Evolutionary conservation across 1,284 basidiomycete species (phyloP), one percentile per base, ranked within the genome.

Genomic region (Naganishia liquefaciens): DNA sequence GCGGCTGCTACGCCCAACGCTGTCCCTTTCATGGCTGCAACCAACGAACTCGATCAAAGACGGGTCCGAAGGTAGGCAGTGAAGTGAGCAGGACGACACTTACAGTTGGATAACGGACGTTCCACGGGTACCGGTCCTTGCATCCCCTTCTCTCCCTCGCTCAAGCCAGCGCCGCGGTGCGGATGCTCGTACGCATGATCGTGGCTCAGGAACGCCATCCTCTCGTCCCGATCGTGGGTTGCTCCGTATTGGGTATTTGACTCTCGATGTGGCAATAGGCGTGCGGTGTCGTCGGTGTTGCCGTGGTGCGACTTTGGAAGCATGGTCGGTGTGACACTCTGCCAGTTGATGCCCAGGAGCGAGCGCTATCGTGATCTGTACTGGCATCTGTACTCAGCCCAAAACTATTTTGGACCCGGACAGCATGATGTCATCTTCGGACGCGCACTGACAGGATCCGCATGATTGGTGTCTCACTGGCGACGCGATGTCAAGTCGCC

Each of bases 111-210:
- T 15, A 49, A 37, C 11, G 57, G 57, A 50, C 49, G 37, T 9
- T 46, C 46, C 57, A 60, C 43, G 21, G 17, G 46, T 19, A 40
- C n/a, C 33, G 46, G 33, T 13, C 33, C 30, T 4, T 28, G 25
- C 17, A n/a, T 7, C 13, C 21, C 40, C 3, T 39, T 13, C 13
- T 21, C 39, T 39, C 19, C 46, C 15, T 60, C 46, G 25, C 57
- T 33, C 21, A 50, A 19, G 11, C 54, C 54, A 9, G 25, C 57
- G 13, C 55, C 55, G 40, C 50, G 57, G 15, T 60, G 57, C 19
- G 57, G 46, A 40, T 60, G 57, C 28, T 60, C 57, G 23, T 60
- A 60, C 10, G 57, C 57, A 33, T 60, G 57, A 37, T 60, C 57
- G 57, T 60, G 57, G 17, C 30, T 25, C 15, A 60, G 27, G n/a